Conservation (phyloP, 805 yeast genomes). For the Saturnispora diversa region DNA sequence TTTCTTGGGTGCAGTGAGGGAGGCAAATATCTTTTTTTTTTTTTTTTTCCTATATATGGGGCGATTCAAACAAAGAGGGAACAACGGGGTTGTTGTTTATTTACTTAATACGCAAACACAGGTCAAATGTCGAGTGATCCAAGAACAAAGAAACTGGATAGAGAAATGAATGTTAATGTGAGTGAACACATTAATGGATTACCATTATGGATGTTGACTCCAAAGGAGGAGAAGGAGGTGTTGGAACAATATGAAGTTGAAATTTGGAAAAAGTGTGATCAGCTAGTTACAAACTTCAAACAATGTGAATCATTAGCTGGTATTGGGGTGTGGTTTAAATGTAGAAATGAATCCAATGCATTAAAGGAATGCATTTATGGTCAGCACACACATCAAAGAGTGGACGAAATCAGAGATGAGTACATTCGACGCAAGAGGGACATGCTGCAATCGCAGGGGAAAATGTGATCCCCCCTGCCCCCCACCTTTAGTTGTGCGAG, state of each 20-base stretch:
- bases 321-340: slow-evolving; percentile 56
- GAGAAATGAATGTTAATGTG: slow-evolving; percentile 2
- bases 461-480: not conserved
- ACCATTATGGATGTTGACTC: slow-evolving; percentile 72
- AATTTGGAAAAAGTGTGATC: slow-evolving; percentile 62
- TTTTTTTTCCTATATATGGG: too few species aligned
- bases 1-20: too few species aligned
- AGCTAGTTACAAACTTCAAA: slow-evolving; percentile 57
- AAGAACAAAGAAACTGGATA: slow-evolving; percentile 1
- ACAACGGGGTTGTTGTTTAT: not conserved
- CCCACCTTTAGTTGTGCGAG: slow-evolving; percentile 1
- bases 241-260: slow-evolving; percentile 61
- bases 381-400: slow-evolving; percentile 53
- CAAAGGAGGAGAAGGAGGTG: slow-evolving; percentile 66
- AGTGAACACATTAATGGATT: slow-evolving; percentile 28
- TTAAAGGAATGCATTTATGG: slow-evolving; percentile 57
- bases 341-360: slow-evolving; percentile 48
- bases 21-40: too few species aligned
- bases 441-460: slow-evolving; percentile 5
- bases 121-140: slow-evolving; percentile 1
- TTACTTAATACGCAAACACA: not conserved
- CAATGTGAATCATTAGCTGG: slow-evolving; percentile 60
- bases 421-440: slow-evolving; percentile 46
- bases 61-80: not conserved
- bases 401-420: slow-evolving; percentile 63